phyloP scores from a whole-genome alignment of 495 filamentous ascomycete genomes.

The Penicillium lagena region DNA sequence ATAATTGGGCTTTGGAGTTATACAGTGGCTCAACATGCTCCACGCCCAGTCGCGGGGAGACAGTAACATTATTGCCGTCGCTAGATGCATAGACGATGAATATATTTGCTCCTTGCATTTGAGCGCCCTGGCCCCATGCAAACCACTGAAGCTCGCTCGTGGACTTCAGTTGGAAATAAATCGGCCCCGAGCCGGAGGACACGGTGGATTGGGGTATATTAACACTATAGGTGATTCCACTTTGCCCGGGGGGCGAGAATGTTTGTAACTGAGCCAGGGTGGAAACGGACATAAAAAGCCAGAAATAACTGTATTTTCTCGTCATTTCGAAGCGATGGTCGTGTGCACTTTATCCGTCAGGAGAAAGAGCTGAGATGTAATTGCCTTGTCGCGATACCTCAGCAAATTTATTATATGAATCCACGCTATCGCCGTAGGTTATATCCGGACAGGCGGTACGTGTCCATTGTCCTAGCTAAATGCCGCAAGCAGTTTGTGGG shows the following conservation, averaged over 20 bases:
- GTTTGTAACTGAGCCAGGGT: slow-evolving; percentile 19
- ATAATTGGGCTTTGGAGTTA: slow-evolving; percentile 42
- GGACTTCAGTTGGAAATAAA: slow-evolving; percentile 62
- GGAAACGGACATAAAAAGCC: neutral
- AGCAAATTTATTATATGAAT: too few relatives aligned
- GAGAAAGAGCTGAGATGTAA: too few relatives aligned
- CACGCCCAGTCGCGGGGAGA: slow-evolving; percentile 54
- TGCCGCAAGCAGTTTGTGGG: too few relatives aligned
- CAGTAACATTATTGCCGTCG: slow-evolving; percentile 49
- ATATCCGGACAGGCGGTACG: too few relatives aligned
- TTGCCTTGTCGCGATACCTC: too few relatives aligned
- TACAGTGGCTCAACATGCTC: slow-evolving; percentile 48
- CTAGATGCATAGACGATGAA: slow-evolving; percentile 60
- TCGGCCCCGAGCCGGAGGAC: slow-evolving; percentile 22
- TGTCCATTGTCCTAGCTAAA: too few relatives aligned
- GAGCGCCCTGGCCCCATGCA: slow-evolving; percentile 54
- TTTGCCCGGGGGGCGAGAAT: slow-evolving; percentile 16
- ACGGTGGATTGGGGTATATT: slow-evolving; percentile 24
- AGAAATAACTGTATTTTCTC: too few relatives aligned
- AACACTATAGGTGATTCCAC: slow-evolving; percentile 26
- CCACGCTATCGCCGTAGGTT: too few relatives aligned
- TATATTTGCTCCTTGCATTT: slow-evolving; percentile 60
- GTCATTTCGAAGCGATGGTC: too few relatives aligned
- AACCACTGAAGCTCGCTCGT: slow-evolving; percentile 57
- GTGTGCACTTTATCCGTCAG: too few relatives aligned